These are phyloP conservation scores for Saksenaea vasiformis DNA, from an alignment of 371 early-diverging fungal species.

Conservation along the genomic window DNA sequence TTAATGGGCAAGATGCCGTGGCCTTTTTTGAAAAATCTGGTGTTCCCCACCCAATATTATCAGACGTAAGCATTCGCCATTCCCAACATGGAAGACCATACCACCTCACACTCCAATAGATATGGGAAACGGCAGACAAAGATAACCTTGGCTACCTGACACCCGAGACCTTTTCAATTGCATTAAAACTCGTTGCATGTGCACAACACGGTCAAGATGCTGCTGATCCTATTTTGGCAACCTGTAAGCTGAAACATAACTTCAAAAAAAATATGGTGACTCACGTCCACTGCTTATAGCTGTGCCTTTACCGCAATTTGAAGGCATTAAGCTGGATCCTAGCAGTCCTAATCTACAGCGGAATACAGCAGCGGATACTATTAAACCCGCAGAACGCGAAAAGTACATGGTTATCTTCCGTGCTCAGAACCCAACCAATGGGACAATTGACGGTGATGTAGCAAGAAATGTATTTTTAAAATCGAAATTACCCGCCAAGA, in stretches of 20 bases:
- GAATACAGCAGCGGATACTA: slow-evolving; percentile 12
- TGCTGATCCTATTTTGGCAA: slow-evolving; percentile 33
- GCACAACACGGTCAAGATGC: slow-evolving; percentile 76
- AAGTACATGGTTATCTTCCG: slow-evolving; percentile 46
- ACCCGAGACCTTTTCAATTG: slow-evolving; percentile 72
- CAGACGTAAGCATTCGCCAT: slow-evolving; percentile 55
- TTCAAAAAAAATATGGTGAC: neutral
- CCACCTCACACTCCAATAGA: slow-evolving; percentile 39
- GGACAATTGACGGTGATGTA: slow-evolving; percentile 36
- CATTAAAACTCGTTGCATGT: slow-evolving; percentile 83
- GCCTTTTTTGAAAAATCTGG: slow-evolving; percentile 83
- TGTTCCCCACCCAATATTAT: slow-evolving; percentile 70
- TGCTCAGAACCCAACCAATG: slow-evolving; percentile 43
- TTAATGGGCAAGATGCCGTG: slow-evolving; percentile 80
- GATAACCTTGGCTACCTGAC: slow-evolving; percentile 75
- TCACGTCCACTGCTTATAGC: slow-evolving; percentile 13
- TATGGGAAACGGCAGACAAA: slow-evolving; percentile 83
- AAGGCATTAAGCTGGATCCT: slow-evolving; percentile 38
- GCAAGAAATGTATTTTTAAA: slow-evolving; percentile 46
- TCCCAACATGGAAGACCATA: neutral
- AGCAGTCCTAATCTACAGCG: slow-evolving; percentile 18
- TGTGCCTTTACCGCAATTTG: slow-evolving; percentile 61
- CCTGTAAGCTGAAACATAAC: slow-evolving; percentile 25
- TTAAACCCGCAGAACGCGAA: slow-evolving; percentile 41
- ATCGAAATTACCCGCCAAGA: slow-evolving; percentile 46